A percentile compares a stretch with the other conserved stretches of the same genome.
phyloP scores from a whole-genome alignment of 2,329 filamentous ascomycete genomes.

The Pestalotiopsis sp. region DNA sequence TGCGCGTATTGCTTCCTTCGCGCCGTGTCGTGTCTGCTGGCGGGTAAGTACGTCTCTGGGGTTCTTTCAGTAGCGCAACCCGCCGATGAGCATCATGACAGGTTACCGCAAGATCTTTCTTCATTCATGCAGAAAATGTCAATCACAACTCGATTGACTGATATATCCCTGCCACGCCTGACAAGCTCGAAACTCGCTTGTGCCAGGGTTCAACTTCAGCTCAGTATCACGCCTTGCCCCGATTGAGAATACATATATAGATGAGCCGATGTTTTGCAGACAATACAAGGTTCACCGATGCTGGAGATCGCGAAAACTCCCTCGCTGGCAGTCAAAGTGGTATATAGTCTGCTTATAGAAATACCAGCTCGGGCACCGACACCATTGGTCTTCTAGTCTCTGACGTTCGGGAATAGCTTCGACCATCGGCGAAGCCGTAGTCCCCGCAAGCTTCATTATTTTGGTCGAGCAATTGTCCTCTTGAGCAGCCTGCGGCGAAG shows the following conservation, averaged over 20 bases:
- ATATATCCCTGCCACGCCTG: background rate
- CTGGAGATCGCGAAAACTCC: conserved; percentile 15
- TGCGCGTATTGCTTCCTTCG: too few species aligned
- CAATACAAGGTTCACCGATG: conserved; percentile 18
- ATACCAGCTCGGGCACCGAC: background rate
- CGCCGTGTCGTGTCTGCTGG: too few species aligned
- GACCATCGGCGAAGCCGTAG: background rate
- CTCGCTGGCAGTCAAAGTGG: too few species aligned
- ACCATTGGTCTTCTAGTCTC: background rate
- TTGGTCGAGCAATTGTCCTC: background rate
- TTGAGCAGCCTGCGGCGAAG: background rate
- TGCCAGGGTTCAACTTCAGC: conserved; percentile 49
- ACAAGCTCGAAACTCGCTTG: conserved; percentile 57
- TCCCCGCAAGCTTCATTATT: background rate
- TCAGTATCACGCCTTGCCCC: conserved; percentile 45
- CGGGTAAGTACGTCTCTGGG: too few species aligned
- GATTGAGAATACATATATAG: background rate
- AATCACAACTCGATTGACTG: background rate
- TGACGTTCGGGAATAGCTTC: background rate
- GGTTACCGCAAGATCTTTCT: background rate
- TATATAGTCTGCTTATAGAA: background rate
- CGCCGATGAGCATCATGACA: background rate
- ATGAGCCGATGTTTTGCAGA: conserved; percentile 15
- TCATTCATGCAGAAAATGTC: background rate
- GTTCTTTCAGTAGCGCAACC: background rate